phyloP scores from a whole-genome alignment of 352 stramenopile genomes.

The Pythium dissotocum region DNA sequence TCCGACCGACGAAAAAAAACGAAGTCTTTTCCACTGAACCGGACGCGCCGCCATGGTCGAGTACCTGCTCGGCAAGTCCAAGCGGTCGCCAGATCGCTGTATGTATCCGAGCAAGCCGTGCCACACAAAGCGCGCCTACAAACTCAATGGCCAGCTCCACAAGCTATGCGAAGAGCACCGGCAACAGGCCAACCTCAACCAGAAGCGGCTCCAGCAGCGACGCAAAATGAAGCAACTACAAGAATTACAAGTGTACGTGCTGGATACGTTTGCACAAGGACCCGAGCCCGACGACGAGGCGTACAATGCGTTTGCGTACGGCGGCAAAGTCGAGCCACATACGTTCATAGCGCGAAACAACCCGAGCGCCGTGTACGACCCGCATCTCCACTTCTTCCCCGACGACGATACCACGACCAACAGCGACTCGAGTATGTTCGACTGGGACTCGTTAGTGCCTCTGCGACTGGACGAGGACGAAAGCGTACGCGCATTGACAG shows the following conservation, averaged over 20 bases:
- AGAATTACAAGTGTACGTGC: conserved; percentile 7
- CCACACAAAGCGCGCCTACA: conserved; percentile 9
- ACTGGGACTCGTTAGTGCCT: not conserved
- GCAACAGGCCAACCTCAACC: conserved; percentile 24
- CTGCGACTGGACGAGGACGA: conserved; percentile 4
- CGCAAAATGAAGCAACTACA: conserved; percentile 7
- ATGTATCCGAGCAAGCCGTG: conserved; percentile 19
- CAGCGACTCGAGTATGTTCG: not conserved
- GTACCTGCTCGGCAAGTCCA: not conserved
- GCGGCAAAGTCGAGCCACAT: not conserved
- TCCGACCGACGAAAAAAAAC: not conserved
- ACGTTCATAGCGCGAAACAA: not conserved
- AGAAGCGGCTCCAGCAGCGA: conserved; percentile 20
- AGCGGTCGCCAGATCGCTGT: not conserved
- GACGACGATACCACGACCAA: not conserved
- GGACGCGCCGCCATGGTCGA: conserved; percentile 4
- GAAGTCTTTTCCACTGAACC: not conserved
- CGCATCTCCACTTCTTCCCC: not conserved
- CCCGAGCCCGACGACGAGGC: not conserved
- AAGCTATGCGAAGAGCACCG: conserved; percentile 29
- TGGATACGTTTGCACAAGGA: conserved; percentile 2
- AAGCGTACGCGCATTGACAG: not conserved
- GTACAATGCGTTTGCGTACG: conserved; percentile 6
- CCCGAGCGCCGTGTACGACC: not conserved
- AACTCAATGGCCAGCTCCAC: conserved; percentile 27